Base-by-base conservation (phyloP, 306 rosid species). In the Herpetospermum pedunculosum region DNA sequence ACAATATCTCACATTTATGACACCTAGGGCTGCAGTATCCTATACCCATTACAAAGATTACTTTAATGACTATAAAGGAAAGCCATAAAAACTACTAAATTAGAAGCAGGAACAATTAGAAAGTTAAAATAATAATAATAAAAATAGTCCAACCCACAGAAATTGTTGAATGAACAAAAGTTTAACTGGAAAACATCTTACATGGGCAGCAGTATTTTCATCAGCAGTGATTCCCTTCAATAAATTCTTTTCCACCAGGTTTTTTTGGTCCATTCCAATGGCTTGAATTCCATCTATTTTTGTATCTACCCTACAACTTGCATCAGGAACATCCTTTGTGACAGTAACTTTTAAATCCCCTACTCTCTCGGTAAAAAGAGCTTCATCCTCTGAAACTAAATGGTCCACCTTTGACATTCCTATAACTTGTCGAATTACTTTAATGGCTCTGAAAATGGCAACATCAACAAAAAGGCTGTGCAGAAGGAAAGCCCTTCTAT, bases 141-240 rank as follows among this genome's bases (percentile, higher is more conserved):
- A 63, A 9, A 63, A 23, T 1, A n/a, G 14, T 35, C 70, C 47
- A 63, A 63, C 46, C 19, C 70, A 16, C 47, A 44, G 38, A 18
- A 32, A 76, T 30, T 44, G 74, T 55, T 64, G 64, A 70, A 62
- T 76, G 73, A 19, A 77, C 49, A 74, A 68, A 73, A 74, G 79
- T 63, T 76, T 44, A 44, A 8, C 1, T 53, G 15, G 4, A 78
- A 80, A 80, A 29, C 37, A 73, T 77, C 97, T 78, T 89, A 94
- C 98, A 72, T 94, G 97, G 63, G 98, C 95, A 72, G 96, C 97
- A 40, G 97, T 94, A 82, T 91, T 94, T 85, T 94, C 98, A 78
- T 94, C 98, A 60, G 98, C 98, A 25, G 96, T 94, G 76, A 94
- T 94, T 79, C 98, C 98, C 84, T 94, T 91, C 74, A 94, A 78